phyloP scores from a whole-genome alignment of 2,329 filamentous ascomycete genomes.

The Trichoderma koningii region DNA sequence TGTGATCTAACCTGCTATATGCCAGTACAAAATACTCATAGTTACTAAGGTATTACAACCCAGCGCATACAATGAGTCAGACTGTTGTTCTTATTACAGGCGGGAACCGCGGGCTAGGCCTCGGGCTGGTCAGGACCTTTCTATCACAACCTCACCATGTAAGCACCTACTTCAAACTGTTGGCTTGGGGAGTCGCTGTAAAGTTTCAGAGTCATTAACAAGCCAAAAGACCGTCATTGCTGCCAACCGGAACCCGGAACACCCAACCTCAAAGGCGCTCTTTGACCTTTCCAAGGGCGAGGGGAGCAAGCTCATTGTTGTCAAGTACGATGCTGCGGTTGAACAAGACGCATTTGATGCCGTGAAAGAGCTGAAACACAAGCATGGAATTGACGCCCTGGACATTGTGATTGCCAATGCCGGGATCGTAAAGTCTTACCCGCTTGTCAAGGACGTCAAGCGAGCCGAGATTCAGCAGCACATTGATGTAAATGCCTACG shows the following conservation, averaged over 20 bases:
- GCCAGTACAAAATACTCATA: too few species aligned
- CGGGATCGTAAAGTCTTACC: slow-evolving; percentile 42
- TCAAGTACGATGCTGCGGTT: slow-evolving; percentile 33
- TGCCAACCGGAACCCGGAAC: slow-evolving; percentile 1
- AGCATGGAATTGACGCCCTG: slow-evolving; percentile 41
- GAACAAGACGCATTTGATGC: slow-evolving; percentile 37
- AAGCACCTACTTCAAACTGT: not conserved
- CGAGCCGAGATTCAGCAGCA: slow-evolving; percentile 42
- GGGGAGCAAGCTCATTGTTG: not conserved
- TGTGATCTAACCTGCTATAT: too few species aligned
- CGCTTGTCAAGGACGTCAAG: slow-evolving; percentile 35
- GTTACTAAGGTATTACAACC: too few species aligned
- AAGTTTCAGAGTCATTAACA: not conserved
- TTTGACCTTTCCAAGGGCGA: slow-evolving; percentile 30
- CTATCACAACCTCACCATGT: slow-evolving; percentile 46
- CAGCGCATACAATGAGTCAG: not conserved
- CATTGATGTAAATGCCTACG: slow-evolving; percentile 49
- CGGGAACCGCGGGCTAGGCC: slow-evolving; percentile 46
- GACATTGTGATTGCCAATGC: slow-evolving; percentile 57
- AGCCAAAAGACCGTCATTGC: slow-evolving; percentile 4
- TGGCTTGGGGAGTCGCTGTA: not conserved
- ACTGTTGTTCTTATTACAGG: slow-evolving; percentile 40
- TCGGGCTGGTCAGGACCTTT: slow-evolving; percentile 41
- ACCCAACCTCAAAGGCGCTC: slow-evolving; percentile 45
- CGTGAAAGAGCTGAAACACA: not conserved